Evolutionary conservation across 495 filamentous ascomycete species (phyloP).

Genomic region (Lindgomyces ingoldianus): DNA sequence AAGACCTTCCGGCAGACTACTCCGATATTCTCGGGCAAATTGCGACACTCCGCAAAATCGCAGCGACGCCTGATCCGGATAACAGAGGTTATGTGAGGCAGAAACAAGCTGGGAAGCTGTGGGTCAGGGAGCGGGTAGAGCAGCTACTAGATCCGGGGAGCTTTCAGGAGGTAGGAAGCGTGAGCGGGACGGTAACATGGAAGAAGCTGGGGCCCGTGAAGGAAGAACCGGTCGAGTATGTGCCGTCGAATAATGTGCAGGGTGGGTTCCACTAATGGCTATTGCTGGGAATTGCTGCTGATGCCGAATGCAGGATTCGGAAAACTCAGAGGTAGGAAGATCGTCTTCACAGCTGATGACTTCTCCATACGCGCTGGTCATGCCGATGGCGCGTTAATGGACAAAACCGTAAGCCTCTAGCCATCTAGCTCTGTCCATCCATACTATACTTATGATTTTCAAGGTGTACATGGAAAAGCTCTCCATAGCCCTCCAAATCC

Average conservation of each 20-base stretch:
- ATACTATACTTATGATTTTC: neutral
- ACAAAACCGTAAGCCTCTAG: slow-evolving; percentile 50
- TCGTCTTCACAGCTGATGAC: slow-evolving; percentile 64
- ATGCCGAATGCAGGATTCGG: slow-evolving; percentile 46
- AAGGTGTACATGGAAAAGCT: slow-evolving; percentile 57
- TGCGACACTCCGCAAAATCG: slow-evolving; percentile 51
- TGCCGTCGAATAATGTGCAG: slow-evolving; percentile 60
- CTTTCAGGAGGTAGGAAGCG: slow-evolving; percentile 60
- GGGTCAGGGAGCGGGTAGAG: slow-evolving; percentile 63
- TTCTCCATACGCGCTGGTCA: slow-evolving; percentile 65
- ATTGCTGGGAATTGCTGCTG: neutral
- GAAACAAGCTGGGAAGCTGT: slow-evolving; percentile 65
- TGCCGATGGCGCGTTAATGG: slow-evolving; percentile 59
- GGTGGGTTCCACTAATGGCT: neutral
- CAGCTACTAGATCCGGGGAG: slow-evolving; percentile 55
- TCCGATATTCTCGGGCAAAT: slow-evolving; percentile 61
- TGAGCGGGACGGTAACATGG: slow-evolving; percentile 62
- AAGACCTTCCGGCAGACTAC: slow-evolving; percentile 58
- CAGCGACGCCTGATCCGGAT: slow-evolving; percentile 54
- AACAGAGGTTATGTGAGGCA: slow-evolving; percentile 60
- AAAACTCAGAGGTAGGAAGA: slow-evolving; percentile 53
- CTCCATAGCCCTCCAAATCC: slow-evolving; percentile 46
- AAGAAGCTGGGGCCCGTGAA: slow-evolving; percentile 50
- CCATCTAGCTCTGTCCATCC: neutral
- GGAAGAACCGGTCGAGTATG: slow-evolving; percentile 54